Base-by-base conservation (phyloP, 805 yeast species). In the Monosporozyma servazzii region DNA sequence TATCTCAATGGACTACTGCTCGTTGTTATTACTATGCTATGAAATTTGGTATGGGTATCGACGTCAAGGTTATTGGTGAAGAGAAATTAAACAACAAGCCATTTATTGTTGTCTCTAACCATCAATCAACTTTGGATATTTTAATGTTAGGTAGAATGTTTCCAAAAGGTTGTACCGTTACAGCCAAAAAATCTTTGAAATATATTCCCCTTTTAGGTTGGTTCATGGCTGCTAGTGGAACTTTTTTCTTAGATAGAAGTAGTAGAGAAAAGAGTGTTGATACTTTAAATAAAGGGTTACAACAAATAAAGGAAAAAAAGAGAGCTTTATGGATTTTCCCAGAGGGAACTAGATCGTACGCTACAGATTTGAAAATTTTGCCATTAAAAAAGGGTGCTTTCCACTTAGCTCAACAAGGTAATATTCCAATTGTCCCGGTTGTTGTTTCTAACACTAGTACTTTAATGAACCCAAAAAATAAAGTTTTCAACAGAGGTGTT, bases 311-410 rank as follows among this genome's bases (percentile, higher is more conserved):
- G 63, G 62, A 66, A 4, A 74, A 81, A 47, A 80, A 81, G 62
- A 82, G 90, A 59, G 87, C 85, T 15, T 75, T 93, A 23, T 93
- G 84, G 77, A 81, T 93, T 71, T 93, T 90, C 75, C 96, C 98
- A 25, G 99, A 93, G 70, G 99, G 99, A 27, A 93, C 99, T 2
- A 80, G 99, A 69, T 88, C 97, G 0, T 86, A 84, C 56, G 71
- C 85, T 10, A 69, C 78, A 23, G 75, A 75, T 36, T 83, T 95
- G 48, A 80, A 75, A 3, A 70, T 93, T 65, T 75, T 88, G 48
- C 95, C 96, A 0, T 88, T 93, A 72, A 93, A 93, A 70, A 93
- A 93, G 66, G 99, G 99, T 51, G 97, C 98, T 0, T 93, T 93
- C 81, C 97, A 93, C 69, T 77, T 93, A 63, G 99, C 99, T 7